Percentiles rank a stretch among this genome's conserved stretches.
Evolutionary conservation across 2,329 filamentous ascomycete genomes (phyloP).

Genomic region (Elsinoe ampelina): DNA sequence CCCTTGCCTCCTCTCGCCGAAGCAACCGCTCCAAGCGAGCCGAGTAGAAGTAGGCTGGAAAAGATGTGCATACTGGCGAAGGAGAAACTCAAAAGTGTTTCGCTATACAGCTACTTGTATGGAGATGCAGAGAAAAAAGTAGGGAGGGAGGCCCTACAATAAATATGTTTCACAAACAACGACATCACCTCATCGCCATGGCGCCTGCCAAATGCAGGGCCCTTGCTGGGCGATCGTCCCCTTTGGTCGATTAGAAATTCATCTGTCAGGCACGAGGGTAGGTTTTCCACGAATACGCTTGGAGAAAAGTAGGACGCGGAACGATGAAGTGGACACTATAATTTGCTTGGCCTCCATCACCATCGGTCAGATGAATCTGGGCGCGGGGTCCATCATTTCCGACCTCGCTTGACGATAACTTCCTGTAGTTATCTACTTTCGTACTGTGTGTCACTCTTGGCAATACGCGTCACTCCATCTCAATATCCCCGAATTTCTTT

Average conservation of each 20-base stretch:
- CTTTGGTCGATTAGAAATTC: slow-evolving; percentile 1
- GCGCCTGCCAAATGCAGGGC: not conserved
- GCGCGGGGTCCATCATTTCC: not conserved
- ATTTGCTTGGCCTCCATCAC: slow-evolving; percentile 3
- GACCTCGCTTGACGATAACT: not conserved
- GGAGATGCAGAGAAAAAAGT: not conserved
- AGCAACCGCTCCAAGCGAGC: not conserved
- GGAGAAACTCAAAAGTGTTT: not conserved
- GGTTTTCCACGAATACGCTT: not conserved
- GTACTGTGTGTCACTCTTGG: no score
- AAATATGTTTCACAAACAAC: not conserved
- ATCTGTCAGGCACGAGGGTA: not conserved
- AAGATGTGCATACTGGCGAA: not conserved
- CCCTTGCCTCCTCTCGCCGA: not conserved
- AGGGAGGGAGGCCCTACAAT: not conserved
- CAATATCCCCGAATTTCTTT: slow-evolving; percentile 57
- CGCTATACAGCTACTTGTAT: not conserved
- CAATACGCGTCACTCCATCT: slow-evolving; percentile 32
- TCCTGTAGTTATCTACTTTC: not conserved
- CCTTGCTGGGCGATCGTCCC: not conserved
- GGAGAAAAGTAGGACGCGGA: not conserved
- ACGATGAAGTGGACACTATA: slow-evolving; percentile 1
- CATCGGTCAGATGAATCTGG: slow-evolving; percentile 1
- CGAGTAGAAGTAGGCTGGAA: not conserved
- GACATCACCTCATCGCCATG: not conserved